Conservation (phyloP, 345 rosid genomes). For the Conringia planisiliqua region DNA sequence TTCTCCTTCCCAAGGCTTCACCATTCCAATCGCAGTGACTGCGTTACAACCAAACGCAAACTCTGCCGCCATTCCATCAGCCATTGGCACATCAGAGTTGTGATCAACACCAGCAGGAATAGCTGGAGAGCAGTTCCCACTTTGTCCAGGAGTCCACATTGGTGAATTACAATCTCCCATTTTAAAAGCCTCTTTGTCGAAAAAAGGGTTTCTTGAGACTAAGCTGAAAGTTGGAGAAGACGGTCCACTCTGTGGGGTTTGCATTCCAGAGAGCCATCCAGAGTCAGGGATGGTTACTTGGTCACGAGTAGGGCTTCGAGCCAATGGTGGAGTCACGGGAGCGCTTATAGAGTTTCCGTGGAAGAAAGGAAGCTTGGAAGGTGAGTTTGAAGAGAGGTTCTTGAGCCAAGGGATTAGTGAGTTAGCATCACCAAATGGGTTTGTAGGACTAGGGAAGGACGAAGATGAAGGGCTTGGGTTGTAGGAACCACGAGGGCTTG, state of each 20-base stretch:
- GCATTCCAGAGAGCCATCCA: constrained; percentile 74
- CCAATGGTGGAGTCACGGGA: constrained; percentile 94
- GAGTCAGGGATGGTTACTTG: constrained; percentile 63
- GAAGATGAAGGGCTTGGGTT: constrained; percentile 89
- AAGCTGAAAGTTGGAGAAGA: constrained; percentile 93
- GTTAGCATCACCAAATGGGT: constrained; percentile 65
- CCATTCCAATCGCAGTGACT: constrained; percentile 44
- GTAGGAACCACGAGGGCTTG: constrained; percentile 84
- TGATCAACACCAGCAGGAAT: constrained; percentile 73
- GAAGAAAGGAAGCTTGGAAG: constrained; percentile 63
- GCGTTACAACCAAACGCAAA: constrained; percentile 81
- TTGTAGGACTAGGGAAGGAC: constrained; percentile 50
- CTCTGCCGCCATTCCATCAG: constrained; percentile 76
- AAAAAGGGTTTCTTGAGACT: constrained; percentile 77
- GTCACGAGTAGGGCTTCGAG: constrained; percentile 64
- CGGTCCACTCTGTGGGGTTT: constrained; percentile 75
- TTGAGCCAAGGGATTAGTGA: constrained; percentile 97
- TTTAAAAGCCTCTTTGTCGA: constrained; percentile 57
- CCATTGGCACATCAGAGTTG: constrained; percentile 79
- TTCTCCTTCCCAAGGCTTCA: constrained; percentile 99
- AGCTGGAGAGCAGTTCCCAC: constrained; percentile 95
- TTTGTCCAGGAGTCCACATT: constrained; percentile 99
- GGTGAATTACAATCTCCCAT: constrained; percentile 54
- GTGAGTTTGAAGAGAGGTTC: constrained; percentile 77
- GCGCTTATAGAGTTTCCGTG: constrained; percentile 90